Evolutionary conservation across 345 rosid species (phyloP).

Genomic region (Salix caprea): DNA sequence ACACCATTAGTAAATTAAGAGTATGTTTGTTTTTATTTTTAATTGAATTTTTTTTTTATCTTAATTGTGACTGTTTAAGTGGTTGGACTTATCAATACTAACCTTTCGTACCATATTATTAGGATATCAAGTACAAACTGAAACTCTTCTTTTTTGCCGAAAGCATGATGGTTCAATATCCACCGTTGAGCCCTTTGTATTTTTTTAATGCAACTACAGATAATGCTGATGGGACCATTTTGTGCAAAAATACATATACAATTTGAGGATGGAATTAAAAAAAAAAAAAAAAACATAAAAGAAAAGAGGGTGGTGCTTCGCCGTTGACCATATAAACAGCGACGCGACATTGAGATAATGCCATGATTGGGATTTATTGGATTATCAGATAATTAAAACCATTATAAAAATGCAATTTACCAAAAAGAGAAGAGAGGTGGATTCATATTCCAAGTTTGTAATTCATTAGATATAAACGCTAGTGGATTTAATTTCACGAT

Average conservation of each 20-base stretch:
- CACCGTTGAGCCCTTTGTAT: background rate
- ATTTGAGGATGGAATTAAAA: too few species aligned
- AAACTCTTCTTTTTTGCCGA: background rate
- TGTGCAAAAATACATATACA: background rate
- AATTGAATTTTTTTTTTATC: too few species aligned
- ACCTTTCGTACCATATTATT: too few species aligned
- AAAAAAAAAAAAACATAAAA: too few species aligned
- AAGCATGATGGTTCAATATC: background rate
- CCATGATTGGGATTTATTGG: background rate
- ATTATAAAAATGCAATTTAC: too few species aligned
- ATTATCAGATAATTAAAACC: background rate
- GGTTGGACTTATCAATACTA: too few species aligned
- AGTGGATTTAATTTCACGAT: background rate
- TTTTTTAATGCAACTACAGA: background rate
- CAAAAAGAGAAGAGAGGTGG: background rate
- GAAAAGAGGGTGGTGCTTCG: too few species aligned
- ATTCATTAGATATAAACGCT: background rate
- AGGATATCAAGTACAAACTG: background rate
- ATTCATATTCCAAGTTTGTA: constrained; percentile 2
- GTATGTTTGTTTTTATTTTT: too few species aligned
- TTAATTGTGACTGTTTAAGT: too few species aligned
- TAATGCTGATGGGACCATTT: background rate
- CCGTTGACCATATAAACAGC: too few species aligned
- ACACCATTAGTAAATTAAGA: too few species aligned
- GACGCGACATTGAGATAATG: too few species aligned